Evolutionary conservation across 2,329 filamentous ascomycete species (phyloP), one percentile per base, ranked within the genome.

Genomic region (Ophiostoma himal-ulmi): DNA sequence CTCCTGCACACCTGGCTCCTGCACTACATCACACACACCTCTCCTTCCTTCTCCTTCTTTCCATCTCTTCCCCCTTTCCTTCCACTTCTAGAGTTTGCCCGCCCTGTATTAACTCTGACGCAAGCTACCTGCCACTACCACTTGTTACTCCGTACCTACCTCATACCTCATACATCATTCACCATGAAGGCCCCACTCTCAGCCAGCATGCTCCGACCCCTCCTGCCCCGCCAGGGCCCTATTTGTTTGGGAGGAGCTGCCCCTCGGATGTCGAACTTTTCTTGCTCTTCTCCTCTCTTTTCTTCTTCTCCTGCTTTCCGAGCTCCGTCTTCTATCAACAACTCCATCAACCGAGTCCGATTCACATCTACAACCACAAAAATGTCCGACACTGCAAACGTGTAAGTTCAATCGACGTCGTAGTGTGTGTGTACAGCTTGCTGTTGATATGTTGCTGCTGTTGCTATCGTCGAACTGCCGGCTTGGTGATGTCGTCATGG

Each of bases 311-410:
- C 74, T 74, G 52, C 71, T 66, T 67, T 65, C 52, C 71, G 64
- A 72, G 70, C 73, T 71, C 75, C 81, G 77, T 77, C 79, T 76
- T 77, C 66, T 11, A 20, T 79, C 75, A 77, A 69, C 76, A 72
- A 75, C 71, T 73, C 77, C 73, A 76, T 76, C 75, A 73, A 75
- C 62, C 68, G 73, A 67, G 76, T 78, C 71, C 79, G 80, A 66
- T 78, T 79, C 73, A 77, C 79, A 72, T 72, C 75, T 71, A 76
- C 77, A 72, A 75, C 77, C 75, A 83, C 86, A 84, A 89, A 85
- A 81, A 97, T 96, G 93, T 83, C 73, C 6, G 70, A 72, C 57
- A 68, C 66, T 26, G 52, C 60, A n/a, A 71, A 69, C 52, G 72
- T 73, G 83, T 92, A 85, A 83, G 88, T 86, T 48, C 26, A 26